Conservation (phyloP, 2,329 filamentous ascomycete species). For the Cercospora berteroae region DNA sequence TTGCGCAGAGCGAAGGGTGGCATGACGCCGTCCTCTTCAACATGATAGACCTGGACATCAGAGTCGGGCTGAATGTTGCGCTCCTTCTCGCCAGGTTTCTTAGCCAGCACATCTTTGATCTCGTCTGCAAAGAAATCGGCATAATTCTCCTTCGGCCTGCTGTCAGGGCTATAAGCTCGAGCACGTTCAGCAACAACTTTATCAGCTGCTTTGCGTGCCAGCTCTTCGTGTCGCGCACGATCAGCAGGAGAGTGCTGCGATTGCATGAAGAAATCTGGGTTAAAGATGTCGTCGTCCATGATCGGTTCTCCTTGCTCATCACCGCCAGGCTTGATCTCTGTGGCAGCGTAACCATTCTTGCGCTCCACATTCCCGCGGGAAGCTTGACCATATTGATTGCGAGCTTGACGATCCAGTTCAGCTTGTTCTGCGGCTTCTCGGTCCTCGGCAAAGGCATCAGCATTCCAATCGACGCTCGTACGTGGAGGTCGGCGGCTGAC, state of each 20-base stretch:
- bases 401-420: constrained; percentile 15
- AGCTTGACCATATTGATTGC: constrained; percentile 20
- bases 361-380: constrained; percentile 15
- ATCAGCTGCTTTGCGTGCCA: constrained; percentile 37
- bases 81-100: constrained; percentile 40
- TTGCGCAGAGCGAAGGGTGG: constrained; percentile 15
- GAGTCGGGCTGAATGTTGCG: constrained; percentile 46
- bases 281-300: constrained; percentile 48
- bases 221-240: constrained; percentile 28
- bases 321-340: constrained; percentile 33
- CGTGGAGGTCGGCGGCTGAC: constrained; percentile 12
- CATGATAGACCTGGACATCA: constrained; percentile 45
- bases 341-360: constrained; percentile 21
- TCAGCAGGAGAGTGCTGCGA: constrained; percentile 34
- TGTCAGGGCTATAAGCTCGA: constrained; percentile 38
- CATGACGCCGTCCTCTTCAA: constrained; percentile 35
- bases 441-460: constrained; percentile 12
- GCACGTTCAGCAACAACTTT: constrained; percentile 47
- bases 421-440: constrained; percentile 11
- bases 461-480: constrained; percentile 15
- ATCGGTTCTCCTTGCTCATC: constrained; percentile 40
- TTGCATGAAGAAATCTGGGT: constrained; percentile 47
- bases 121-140: constrained; percentile 47
- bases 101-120: constrained; percentile 45
- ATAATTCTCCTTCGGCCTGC: constrained; percentile 27